Evolutionary conservation across 2,329 filamentous ascomycete genomes (phyloP).

Genomic region (Fusarium longipes): DNA sequence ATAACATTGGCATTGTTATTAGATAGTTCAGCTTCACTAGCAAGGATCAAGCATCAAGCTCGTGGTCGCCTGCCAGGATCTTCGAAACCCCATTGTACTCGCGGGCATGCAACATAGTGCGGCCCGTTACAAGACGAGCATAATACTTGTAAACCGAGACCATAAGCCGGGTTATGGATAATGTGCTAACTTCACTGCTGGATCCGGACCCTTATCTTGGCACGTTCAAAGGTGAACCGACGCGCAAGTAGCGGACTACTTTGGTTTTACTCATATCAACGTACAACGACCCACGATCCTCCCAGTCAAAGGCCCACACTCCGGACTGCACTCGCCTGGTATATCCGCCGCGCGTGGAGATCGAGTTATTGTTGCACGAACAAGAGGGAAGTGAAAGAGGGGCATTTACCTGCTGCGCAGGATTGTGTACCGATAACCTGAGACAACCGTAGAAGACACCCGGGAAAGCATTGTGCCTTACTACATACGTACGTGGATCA

Average conservation of each 20-base stretch:
- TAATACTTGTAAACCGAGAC: constrained; percentile 32
- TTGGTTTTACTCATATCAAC: constrained; percentile 19
- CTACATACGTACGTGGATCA: constrained; percentile 42
- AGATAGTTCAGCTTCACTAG: constrained; percentile 9
- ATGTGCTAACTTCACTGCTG: constrained; percentile 21
- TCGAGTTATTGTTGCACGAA: constrained; percentile 32
- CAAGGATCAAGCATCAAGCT: constrained; percentile 21
- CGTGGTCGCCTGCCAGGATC: constrained; percentile 17
- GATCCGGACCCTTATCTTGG: constrained; percentile 8
- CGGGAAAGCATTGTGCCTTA: constrained; percentile 42
- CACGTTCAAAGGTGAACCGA: constrained; percentile 14
- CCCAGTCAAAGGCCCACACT: constrained; percentile 27
- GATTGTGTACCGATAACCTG: constrained; percentile 43
- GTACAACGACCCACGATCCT: constrained; percentile 22
- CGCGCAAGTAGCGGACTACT: constrained; percentile 32
- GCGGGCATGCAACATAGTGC: constrained; percentile 5
- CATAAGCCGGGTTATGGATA: constrained; percentile 31
- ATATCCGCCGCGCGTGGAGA: constrained; percentile 37
- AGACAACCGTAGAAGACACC: constrained; percentile 37
- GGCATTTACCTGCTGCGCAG: constrained; percentile 32
- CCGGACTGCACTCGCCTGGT: constrained; percentile 10
- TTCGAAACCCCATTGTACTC: constrained; percentile 20
- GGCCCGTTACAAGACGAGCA: constrained; percentile 7
- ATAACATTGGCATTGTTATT: constrained; percentile 12
- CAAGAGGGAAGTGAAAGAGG: constrained; percentile 28